Conservation (phyloP, 2,329 filamentous ascomycete species). For the Colletotrichum neosansevieriae region DNA sequence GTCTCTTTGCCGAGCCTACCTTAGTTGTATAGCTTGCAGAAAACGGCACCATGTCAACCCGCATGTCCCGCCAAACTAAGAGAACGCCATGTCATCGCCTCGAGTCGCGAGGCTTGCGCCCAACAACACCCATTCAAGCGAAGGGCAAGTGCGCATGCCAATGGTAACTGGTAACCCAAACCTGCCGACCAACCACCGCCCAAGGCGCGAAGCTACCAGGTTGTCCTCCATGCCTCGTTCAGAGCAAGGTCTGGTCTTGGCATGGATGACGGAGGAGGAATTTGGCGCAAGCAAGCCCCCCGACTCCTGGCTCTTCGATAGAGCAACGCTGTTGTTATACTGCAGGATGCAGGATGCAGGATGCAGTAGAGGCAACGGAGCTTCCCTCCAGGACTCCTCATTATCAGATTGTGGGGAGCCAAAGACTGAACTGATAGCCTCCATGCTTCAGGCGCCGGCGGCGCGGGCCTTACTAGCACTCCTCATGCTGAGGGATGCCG, state of each 20-base stretch:
- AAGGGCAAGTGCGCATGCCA: constrained; percentile 23
- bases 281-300: constrained; percentile 24
- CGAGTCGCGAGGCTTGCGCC: constrained; percentile 23
- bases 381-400: constrained; percentile 23
- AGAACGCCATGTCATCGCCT: constrained; percentile 27
- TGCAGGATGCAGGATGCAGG: constrained; percentile 14
- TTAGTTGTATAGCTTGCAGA: constrained; percentile 13
- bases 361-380: constrained; percentile 29
- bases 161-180: constrained; percentile 18
- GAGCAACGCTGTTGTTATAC: constrained; percentile 26
- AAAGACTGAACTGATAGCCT: not conserved
- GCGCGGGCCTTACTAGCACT: constrained; percentile 31
- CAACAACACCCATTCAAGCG: constrained; percentile 5
- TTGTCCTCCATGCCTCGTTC: constrained; percentile 24
- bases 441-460: constrained; percentile 34
- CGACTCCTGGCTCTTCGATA: constrained; percentile 12
- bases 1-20: constrained; percentile 13
- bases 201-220: not conserved
- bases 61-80: constrained; percentile 20
- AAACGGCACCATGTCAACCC: constrained; percentile 16
- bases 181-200: constrained; percentile 13
- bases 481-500: constrained; percentile 17
- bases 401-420: constrained; percentile 17
- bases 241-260: constrained; percentile 22
- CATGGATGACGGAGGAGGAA: constrained; percentile 27